Evolutionary conservation across 83 land plant species (phyloP).

Genomic region (Picea mariana): DNA sequence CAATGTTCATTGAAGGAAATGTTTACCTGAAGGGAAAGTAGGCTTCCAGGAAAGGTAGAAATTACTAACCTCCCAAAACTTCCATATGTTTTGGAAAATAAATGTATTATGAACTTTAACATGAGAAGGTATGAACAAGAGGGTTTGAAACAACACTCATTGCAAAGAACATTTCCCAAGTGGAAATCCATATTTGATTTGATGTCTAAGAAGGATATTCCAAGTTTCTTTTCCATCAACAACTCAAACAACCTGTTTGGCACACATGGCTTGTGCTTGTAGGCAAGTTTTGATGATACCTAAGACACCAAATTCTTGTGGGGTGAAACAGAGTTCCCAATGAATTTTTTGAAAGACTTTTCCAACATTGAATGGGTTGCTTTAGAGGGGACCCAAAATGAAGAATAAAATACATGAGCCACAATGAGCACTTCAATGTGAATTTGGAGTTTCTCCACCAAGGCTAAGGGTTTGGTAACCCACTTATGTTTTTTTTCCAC

Average conservation of each 20-base stretch:
- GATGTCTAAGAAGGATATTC: background rate
- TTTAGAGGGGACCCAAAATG: background rate
- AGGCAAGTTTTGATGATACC: background rate
- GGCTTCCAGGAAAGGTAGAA: background rate
- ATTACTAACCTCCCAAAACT: background rate
- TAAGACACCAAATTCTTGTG: background rate
- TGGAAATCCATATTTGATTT: background rate
- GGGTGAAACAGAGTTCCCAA: background rate
- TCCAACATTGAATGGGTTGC: background rate
- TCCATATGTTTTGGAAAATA: background rate
- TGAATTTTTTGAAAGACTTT: background rate
- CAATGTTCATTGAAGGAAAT: background rate
- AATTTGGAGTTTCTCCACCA: no score
- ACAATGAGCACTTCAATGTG: no score
- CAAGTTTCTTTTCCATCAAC: background rate
- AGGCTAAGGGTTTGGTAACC: no score
- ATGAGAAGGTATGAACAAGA: background rate
- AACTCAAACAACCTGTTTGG: background rate
- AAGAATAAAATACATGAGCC: background rate
- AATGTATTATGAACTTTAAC: background rate
- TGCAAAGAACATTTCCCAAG: background rate
- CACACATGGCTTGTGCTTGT: background rate
- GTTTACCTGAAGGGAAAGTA: background rate
- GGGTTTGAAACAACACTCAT: background rate
- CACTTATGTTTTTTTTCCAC: no score